Conservation (phyloP, 2,329 filamentous ascomycete species). For the Sporothrix inflata region DNA sequence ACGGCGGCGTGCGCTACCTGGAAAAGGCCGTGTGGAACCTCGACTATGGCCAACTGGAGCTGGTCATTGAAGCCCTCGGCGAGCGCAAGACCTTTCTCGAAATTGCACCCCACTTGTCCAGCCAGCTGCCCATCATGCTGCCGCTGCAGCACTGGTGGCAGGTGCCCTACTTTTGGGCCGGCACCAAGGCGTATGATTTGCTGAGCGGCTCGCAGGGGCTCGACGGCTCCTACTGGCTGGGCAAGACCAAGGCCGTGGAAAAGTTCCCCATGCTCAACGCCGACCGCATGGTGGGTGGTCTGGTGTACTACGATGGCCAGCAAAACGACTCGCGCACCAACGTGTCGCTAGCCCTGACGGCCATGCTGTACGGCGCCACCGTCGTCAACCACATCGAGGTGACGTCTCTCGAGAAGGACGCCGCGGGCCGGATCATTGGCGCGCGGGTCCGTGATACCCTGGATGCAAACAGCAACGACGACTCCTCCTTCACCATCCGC, state of each 20-base stretch:
- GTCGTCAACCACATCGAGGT: slow-evolving; percentile 83
- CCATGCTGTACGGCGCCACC: slow-evolving; percentile 77
- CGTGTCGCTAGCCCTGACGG: slow-evolving; percentile 78
- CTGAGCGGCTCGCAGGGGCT: slow-evolving; percentile 81
- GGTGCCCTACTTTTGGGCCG: slow-evolving; percentile 72
- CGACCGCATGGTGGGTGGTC: slow-evolving; percentile 68
- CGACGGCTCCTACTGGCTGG: slow-evolving; percentile 81
- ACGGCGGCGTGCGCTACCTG: slow-evolving; percentile 81
- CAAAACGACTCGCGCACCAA: slow-evolving; percentile 91
- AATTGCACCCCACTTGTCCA: slow-evolving; percentile 79
- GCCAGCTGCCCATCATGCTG: slow-evolving; percentile 82
- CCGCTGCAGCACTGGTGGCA: slow-evolving; percentile 84
- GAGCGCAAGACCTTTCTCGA: slow-evolving; percentile 83
- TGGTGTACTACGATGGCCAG: slow-evolving; percentile 86
- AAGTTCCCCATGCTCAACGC: slow-evolving; percentile 78
- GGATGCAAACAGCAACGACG: slow-evolving; percentile 55
- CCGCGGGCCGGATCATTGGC: slow-evolving; percentile 68
- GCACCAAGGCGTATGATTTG: slow-evolving; percentile 78
- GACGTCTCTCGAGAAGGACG: slow-evolving; percentile 59
- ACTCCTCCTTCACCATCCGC: slow-evolving; percentile 67
- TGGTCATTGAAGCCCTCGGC: slow-evolving; percentile 79
- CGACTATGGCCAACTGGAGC: slow-evolving; percentile 79
- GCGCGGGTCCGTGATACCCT: slow-evolving; percentile 68
- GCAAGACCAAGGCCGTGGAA: slow-evolving; percentile 74
- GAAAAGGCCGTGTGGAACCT: slow-evolving; percentile 87